Evolutionary conservation across 2,329 filamentous ascomycete species (phyloP).

Genomic region (Fonsecaea pedrosoi): DNA sequence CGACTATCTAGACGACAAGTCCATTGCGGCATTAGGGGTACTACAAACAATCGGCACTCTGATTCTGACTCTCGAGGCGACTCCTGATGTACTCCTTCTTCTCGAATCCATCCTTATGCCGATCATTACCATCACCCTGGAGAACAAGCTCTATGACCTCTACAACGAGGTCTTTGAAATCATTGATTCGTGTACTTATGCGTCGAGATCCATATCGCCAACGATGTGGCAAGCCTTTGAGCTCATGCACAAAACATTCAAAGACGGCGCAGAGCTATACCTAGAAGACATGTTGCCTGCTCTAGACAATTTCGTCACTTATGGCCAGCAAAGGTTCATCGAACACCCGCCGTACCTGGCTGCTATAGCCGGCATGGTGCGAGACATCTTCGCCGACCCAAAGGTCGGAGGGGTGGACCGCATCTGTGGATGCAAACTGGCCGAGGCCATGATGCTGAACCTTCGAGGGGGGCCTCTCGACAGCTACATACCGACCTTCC

Average conservation of each 20-base stretch:
- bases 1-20: conserved; percentile 97
- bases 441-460: conserved; percentile 96
- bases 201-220: conserved; percentile 90
- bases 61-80: conserved; percentile 95
- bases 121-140: conserved; percentile 91
- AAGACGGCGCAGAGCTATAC: conserved; percentile 94
- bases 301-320: conserved; percentile 96
- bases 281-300: conserved; percentile 98
- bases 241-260: conserved; percentile 95
- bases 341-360: conserved; percentile 86
- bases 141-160: conserved; percentile 97
- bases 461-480: conserved; percentile 81
- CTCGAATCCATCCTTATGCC: conserved; percentile 97
- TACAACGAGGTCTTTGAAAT: conserved; percentile 99
- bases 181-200: conserved; percentile 98
- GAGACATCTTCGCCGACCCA: conserved; percentile 89
- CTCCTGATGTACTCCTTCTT: conserved; percentile 90
- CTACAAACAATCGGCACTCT: conserved; percentile 97
- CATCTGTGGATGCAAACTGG: conserved; percentile 96
- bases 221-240: conserved; percentile 99
- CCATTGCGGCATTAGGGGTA: conserved; percentile 94
- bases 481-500: conserved; percentile 85
- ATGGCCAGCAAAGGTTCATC: conserved; percentile 78
- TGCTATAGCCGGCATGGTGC: conserved; percentile 90
- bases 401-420: conserved; percentile 93